A percentile compares a stretch with the other conserved stretches of the same genome.
Evolutionary conservation across 805 yeast genomes (phyloP).

Genomic region (Zygosaccharomyces bailii): DNA sequence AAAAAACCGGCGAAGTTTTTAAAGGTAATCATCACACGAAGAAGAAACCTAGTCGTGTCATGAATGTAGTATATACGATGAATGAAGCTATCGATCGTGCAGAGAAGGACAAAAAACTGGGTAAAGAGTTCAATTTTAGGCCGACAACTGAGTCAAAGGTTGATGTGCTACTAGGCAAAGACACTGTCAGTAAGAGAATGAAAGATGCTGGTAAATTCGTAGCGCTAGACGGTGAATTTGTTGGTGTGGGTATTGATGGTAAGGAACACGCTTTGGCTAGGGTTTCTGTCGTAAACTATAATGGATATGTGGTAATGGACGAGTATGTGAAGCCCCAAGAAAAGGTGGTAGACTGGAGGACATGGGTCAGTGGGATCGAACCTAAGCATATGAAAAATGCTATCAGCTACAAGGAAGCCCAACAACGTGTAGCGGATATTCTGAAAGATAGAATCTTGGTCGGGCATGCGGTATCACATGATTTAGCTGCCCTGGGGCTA

Average conservation of each 20-base stretch:
- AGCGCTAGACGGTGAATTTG: conserved; percentile 92
- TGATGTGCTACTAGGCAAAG: conserved; percentile 1
- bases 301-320: conserved; percentile 70
- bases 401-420: conserved; percentile 63
- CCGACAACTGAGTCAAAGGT: conserved; percentile 9
- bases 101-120: conserved; percentile 23
- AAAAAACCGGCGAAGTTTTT: background rate
- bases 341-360: conserved; percentile 83
- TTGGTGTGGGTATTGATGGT: conserved; percentile 81
- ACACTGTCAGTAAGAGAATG: conserved; percentile 25
- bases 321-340: conserved; percentile 71
- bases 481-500: conserved; percentile 61
- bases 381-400: conserved; percentile 70
- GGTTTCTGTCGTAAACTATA: conserved; percentile 81
- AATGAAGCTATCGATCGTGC: conserved; percentile 28
- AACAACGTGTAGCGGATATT: conserved; percentile 49
- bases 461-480: conserved; percentile 85
- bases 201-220: conserved; percentile 64
- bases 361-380: conserved; percentile 85
- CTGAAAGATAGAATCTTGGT: conserved; percentile 58
- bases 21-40: conserved; percentile 4
- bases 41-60: conserved; percentile 22
- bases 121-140: conserved; percentile 24
- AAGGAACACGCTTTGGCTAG: conserved; percentile 71
- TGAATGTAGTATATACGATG: conserved; percentile 34